Base-by-base conservation (phyloP, 768 basidiomycete genomes). In the Suillus hirtellus region DNA sequence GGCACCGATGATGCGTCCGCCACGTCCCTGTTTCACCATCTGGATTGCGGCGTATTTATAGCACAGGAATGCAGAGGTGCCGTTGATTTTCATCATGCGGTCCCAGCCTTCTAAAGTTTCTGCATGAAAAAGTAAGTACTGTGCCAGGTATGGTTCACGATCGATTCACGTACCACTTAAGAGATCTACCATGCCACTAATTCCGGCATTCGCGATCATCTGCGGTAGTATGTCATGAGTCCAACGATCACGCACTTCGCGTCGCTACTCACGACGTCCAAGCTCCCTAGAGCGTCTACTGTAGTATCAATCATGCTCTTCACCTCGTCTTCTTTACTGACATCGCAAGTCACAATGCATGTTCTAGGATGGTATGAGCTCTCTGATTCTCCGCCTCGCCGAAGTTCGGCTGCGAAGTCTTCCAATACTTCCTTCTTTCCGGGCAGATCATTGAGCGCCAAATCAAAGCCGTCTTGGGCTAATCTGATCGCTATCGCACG, bases 261-360 rank as follows among this genome's bases (percentile, higher is more conserved):
- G 19, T 1, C 10, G 5, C 11, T 4, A 70, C 83, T 63, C 55
- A 83, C 84, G 19, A 83, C 82, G 64, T 84, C 81, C 21, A 86
- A 64, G 4, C 78, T 69, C 2, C 83, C 84, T 10, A 84, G 71
- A 11, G 67, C 65, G 8, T 70, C 46, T 1, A 71, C 67, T 14
- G 69, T 68, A 0, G 60, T 59, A 3, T 72, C 71, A 2, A 86
- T 70, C 72, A 84, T 75, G 7, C 34, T 61, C 61, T 78, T 71
- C 2, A 86, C 83, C 9, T 82, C 76, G 1, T 65, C 66, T 60
- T 85, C 84, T 1, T 68, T 47, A 10, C 73, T 68, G 2, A 86
- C 79, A 63, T 85, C 82, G 2, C 72, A 81, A 12, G 73, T 56
- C 1, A 77, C 70, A 24, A 68, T 42, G 7, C 68, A 47, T 3